A percentile compares a stretch with the other conserved stretches of the same genome.
Conservation (phyloP, 73 alveolate genomes). For the Paramecium primaurelia region DNA sequence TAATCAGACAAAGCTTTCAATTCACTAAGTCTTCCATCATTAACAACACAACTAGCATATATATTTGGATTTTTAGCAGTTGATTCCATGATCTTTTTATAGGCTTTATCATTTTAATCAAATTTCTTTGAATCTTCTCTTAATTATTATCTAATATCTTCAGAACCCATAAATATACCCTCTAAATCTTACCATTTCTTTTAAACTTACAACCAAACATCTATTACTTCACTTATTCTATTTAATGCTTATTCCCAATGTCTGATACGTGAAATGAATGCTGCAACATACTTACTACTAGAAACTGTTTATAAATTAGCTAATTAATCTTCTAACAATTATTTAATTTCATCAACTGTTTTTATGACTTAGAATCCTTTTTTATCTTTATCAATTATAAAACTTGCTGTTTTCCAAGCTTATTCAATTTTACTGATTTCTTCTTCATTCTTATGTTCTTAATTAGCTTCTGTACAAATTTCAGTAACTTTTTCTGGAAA, state of each 20-base stretch:
- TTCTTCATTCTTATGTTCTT: conserved; percentile 95
- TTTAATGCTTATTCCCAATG: conserved; percentile 96
- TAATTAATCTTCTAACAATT: conserved; percentile 91
- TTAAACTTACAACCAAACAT: conserved; percentile 94
- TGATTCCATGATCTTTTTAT: conserved; percentile 92
- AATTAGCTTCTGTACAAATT: conserved; percentile 95
- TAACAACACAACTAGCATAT: conserved; percentile 84
- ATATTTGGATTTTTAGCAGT: conserved; percentile 95
- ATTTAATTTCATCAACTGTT: conserved; percentile 92
- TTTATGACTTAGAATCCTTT: conserved; percentile 90
- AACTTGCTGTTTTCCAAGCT: conserved; percentile 89
- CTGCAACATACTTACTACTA: conserved; percentile 92
- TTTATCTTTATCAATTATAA: conserved; percentile 88
- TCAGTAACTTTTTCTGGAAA: conserved; percentile 95
- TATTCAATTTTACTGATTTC: conserved; percentile 86
- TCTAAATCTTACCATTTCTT: conserved; percentile 99
- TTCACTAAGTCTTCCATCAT: conserved; percentile 81
- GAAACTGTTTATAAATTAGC: conserved; percentile 89
- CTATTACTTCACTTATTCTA: conserved; percentile 94
- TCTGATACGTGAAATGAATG: conserved; percentile 87
- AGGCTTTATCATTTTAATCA: conserved; percentile 88
- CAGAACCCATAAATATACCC: conserved; percentile 98
- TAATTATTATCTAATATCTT: conserved; percentile 98
- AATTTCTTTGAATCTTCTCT: conserved; percentile 99
- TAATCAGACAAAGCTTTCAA: conserved; percentile 77